Evolutionary conservation across 257 asterid genomes (phyloP).

Genomic region (Asclepias syriaca): DNA sequence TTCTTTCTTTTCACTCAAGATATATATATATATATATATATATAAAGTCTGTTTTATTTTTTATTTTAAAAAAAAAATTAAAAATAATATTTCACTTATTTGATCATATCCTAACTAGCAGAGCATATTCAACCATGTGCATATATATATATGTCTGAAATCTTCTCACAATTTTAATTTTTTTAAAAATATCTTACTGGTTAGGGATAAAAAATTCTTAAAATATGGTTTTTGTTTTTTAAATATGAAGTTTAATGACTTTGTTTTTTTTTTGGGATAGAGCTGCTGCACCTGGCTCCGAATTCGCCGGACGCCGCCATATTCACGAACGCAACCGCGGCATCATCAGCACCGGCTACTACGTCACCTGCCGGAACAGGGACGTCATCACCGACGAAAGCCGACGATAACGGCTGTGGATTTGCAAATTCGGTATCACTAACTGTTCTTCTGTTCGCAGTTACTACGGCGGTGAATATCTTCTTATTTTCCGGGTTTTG

Average conservation of each 20-base stretch:
- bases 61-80: too few species aligned
- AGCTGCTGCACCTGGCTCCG: conserved; percentile 52
- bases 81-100: too few species aligned
- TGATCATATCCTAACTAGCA: too few species aligned
- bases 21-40: too few species aligned
- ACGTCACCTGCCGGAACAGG: conserved; percentile 20
- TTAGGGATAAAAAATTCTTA: too few species aligned
- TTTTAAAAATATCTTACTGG: too few species aligned
- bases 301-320: conserved; percentile 69
- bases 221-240: too few species aligned
- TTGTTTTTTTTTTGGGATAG: conserved; percentile 31
- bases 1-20: too few species aligned
- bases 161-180: too few species aligned
- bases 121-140: too few species aligned
- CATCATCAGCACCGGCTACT: conserved; percentile 17
- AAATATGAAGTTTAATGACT: not conserved
- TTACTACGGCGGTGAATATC: conserved; percentile 11
- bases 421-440: conserved; percentile 25
- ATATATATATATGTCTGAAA: too few species aligned
- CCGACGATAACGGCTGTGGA: conserved; percentile 14
- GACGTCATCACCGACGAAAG: conserved; percentile 27
- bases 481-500: conserved; percentile 17
- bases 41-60: too few species aligned
- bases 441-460: conserved; percentile 11
- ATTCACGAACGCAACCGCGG: conserved; percentile 34